A percentile compares a stretch with the other conserved stretches of the same genome.
These are phyloP conservation scores for Stagonosporopsis tanaceti DNA, from an alignment of 2,329 filamentous ascomycete genomes.

Conservation along the genomic window DNA sequence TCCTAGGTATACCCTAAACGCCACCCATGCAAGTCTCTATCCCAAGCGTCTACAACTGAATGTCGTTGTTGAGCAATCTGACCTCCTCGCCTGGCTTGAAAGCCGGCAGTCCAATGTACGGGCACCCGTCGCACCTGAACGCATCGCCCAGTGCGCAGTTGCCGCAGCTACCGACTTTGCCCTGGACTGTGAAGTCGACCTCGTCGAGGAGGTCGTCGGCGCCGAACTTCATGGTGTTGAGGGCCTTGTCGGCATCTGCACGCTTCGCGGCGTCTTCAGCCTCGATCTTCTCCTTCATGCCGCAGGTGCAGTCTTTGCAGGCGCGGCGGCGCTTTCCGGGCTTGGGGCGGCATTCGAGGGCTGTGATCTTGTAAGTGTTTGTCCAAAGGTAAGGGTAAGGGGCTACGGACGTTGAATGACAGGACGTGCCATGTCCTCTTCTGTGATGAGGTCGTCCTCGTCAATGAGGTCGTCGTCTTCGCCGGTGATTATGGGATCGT, in stretches of 20 bases:
- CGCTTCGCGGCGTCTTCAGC: constrained; percentile 81
- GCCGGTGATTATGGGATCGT: constrained; percentile 59
- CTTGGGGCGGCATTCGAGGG: constrained; percentile 86
- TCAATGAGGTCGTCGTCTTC: constrained; percentile 88
- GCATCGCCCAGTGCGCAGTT: constrained; percentile 95
- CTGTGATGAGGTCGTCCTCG: constrained; percentile 84
- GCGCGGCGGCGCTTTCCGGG: constrained; percentile 87
- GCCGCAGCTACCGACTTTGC: constrained; percentile 93
- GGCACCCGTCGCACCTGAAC: constrained; percentile 69
- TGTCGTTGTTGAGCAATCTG: constrained; percentile 81
- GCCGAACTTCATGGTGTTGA: constrained; percentile 74
- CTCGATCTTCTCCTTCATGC: constrained; percentile 83
- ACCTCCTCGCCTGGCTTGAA: constrained; percentile 99
- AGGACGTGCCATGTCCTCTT: constrained; percentile 80
- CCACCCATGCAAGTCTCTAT: constrained; percentile 5
- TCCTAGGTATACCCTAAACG: constrained; percentile 13
- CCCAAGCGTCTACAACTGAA: constrained; percentile 69
- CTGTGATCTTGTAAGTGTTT: constrained; percentile 54
- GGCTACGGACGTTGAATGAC: constrained; percentile 77
- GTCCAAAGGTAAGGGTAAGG: constrained; percentile 5
- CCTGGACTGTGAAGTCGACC: constrained; percentile 96
- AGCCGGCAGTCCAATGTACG: constrained; percentile 89
- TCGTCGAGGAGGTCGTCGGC: constrained; percentile 79
- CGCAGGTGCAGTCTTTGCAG: constrained; percentile 98
- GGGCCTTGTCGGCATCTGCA: constrained; percentile 67